phyloP scores from a whole-genome alignment of 2,329 filamentous ascomycete genomes.

The Ciborinia camelliae region DNA sequence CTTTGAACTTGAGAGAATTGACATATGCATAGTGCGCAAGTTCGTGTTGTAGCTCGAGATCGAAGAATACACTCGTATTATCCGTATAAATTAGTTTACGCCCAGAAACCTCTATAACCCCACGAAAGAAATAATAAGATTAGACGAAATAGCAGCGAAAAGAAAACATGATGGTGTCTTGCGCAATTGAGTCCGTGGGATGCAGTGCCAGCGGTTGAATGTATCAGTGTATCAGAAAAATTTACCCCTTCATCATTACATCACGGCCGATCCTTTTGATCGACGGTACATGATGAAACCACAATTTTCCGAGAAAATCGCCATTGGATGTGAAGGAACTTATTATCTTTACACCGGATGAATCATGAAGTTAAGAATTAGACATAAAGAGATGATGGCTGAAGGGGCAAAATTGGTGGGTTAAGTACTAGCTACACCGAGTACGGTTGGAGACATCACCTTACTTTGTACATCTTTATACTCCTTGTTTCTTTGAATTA shows the following conservation, averaged over 20 bases:
- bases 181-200: neutral
- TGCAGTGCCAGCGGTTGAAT: neutral
- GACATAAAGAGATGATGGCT: neutral
- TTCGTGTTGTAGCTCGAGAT: slow-evolving; percentile 25
- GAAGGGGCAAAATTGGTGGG: neutral
- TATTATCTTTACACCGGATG: neutral
- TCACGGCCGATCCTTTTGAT: neutral
- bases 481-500: neutral
- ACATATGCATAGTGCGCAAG: slow-evolving; percentile 25
- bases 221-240: too few relatives aligned
- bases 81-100: slow-evolving; percentile 22
- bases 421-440: neutral
- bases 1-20: slow-evolving; percentile 4
- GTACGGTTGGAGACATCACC: neutral
- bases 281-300: neutral
- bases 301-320: neutral
- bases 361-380: neutral
- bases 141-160: neutral
- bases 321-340: neutral
- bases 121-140: neutral
- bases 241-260: neutral
- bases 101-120: slow-evolving; percentile 15
- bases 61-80: slow-evolving; percentile 29
- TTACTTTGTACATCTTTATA: neutral
- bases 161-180: neutral